Conservation (phyloP, 2,329 filamentous ascomycete species). For the Xylariaceae sp. region DNA sequence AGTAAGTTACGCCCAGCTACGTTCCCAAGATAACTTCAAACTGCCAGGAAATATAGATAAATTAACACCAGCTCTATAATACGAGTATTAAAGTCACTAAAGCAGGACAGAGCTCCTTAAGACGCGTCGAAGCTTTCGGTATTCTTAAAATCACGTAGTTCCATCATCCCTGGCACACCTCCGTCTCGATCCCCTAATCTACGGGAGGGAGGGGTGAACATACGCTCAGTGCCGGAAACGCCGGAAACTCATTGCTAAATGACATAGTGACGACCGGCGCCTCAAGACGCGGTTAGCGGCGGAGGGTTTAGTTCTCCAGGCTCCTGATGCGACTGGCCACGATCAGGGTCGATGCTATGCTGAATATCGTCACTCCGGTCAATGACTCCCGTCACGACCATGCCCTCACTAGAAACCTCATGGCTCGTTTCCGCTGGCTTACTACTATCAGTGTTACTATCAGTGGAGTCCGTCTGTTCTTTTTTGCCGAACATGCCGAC, state of each 20-base stretch:
- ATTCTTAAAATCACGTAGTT: background rate
- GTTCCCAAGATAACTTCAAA: too few relatives aligned
- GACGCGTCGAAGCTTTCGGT: too few relatives aligned
- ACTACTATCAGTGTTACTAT: background rate
- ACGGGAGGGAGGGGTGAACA: background rate
- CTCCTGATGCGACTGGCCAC: background rate
- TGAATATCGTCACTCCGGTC: constrained; percentile 1
- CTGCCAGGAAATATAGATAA: background rate
- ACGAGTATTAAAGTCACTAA: too few relatives aligned
- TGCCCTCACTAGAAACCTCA: constrained; percentile 2
- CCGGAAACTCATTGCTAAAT: background rate
- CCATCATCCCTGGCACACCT: background rate
- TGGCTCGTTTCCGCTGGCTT: background rate
- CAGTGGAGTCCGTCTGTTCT: constrained; percentile 1
- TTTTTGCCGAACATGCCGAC: constrained; percentile 26
- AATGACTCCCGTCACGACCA: background rate
- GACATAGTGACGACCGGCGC: background rate
- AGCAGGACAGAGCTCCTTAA: too few relatives aligned
- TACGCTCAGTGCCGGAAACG: background rate
- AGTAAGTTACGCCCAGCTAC: too few relatives aligned
- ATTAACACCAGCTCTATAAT: too few relatives aligned
- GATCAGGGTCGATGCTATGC: background rate
- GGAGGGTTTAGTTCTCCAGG: background rate
- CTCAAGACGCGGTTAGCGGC: background rate
- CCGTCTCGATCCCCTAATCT: background rate